Base-by-base conservation (phyloP, 441 rosid genomes). In the Croton setiger region DNA sequence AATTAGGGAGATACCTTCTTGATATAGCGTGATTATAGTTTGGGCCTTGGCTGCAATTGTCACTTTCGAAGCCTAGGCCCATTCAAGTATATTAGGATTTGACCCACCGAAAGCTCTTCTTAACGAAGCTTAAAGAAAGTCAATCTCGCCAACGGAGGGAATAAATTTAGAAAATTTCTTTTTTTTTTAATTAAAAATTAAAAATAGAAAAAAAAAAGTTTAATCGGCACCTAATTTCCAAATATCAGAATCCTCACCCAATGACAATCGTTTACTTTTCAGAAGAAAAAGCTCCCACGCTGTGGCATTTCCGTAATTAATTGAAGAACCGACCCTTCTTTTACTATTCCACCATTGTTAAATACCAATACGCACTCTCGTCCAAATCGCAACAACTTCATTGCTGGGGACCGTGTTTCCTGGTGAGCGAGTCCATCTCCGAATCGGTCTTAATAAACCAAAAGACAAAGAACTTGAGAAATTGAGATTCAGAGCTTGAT, bases 181-280 rank as follows among this genome's bases (percentile, higher is more conserved):
- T 27, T 27, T 27, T 27, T 27, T 27, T 27, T 27, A 27, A 27
- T 27, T 20, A n/a, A 9, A 18, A 37, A 8, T 14, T 14, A 45
- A 11, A 45, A 14, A n/a, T 20, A 65, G 52, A 27, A 27, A 27
- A 27, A 27, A 27, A 27, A 27, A 27, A 27, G n/a, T n/a, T 33
- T 33, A 48, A 53, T 10, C 6, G 11, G 48, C 3, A 37, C 39
- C 51, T 35, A 64, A 64, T 51, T 49, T 5, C 52, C 41, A 11
- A 15, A 41, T 44, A 37, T 57, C 49, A 51, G 33, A 70, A 51
- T 62, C 31, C 21, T n/a, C 33, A 5, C 57, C 39, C 5, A 67
- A 64, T 45, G 67, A 56, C 67, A 76, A 71, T 56, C 60, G 72
- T 74, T 71, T 56, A 74, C 80, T 74, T 74, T 67, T 68, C 75